phyloP scores from a whole-genome alignment of 345 rosid species.

The Populus davidiana region DNA sequence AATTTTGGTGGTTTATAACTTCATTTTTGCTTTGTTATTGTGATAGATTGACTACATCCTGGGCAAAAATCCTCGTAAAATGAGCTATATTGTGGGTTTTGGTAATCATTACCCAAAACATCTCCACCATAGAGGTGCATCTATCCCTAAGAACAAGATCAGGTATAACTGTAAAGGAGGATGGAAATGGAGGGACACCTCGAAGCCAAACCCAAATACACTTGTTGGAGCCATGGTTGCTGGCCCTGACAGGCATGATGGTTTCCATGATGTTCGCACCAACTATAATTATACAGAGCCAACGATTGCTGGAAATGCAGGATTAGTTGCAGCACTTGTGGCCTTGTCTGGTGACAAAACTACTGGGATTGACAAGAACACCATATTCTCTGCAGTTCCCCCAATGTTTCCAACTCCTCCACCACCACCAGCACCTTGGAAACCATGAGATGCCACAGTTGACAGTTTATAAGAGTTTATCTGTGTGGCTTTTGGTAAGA shows the following conservation, averaged over 20 bases:
- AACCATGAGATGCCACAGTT: slow-evolving; percentile 44
- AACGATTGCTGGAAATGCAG: slow-evolving; percentile 90
- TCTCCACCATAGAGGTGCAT: slow-evolving; percentile 92
- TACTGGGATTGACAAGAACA: slow-evolving; percentile 73
- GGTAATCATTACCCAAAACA: slow-evolving; percentile 73
- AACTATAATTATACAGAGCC: slow-evolving; percentile 98
- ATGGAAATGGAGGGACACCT: slow-evolving; percentile 89
- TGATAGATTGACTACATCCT: slow-evolving; percentile 81
- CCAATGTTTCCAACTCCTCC: slow-evolving; percentile 96
- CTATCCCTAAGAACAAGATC: slow-evolving; percentile 80
- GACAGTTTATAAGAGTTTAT: not conserved
- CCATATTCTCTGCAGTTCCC: slow-evolving; percentile 90
- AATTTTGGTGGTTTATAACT: not conserved
- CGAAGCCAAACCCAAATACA: slow-evolving; percentile 79
- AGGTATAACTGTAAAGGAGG: slow-evolving; percentile 91
- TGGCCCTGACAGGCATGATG: slow-evolving; percentile 88
- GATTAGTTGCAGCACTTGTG: slow-evolving; percentile 85
- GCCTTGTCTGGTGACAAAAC: slow-evolving; percentile 76
- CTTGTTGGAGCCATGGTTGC: slow-evolving; percentile 98
- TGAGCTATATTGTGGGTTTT: slow-evolving; percentile 91
- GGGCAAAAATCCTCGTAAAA: slow-evolving; percentile 87
- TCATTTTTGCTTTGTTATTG: slow-evolving; percentile 3
- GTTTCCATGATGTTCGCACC: slow-evolving; percentile 75
- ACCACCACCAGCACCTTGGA: slow-evolving; percentile 99
- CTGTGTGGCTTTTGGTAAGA: slow-evolving; percentile 23